phyloP scores from a whole-genome alignment of 371 early-diverging fungal genomes.

The Mucor saturninus region DNA sequence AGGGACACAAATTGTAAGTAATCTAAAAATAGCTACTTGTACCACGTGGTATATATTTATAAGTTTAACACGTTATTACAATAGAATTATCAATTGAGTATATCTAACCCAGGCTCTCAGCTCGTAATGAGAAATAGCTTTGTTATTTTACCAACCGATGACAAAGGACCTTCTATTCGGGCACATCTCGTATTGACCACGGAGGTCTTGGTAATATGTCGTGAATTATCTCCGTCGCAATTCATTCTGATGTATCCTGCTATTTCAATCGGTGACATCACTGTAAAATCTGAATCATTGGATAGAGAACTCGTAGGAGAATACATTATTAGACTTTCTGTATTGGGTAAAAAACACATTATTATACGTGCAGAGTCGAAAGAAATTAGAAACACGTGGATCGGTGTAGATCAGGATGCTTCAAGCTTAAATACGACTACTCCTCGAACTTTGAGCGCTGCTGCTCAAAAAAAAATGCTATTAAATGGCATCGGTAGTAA shows the following conservation, averaged over 20 bases:
- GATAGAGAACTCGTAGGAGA: constrained; percentile 33
- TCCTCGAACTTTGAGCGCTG: constrained; percentile 16
- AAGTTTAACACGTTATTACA: not conserved
- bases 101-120: constrained; percentile 18
- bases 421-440: not conserved
- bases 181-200: constrained; percentile 30
- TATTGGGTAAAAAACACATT: constrained; percentile 27
- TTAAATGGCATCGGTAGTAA: not conserved
- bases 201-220: constrained; percentile 26
- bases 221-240: constrained; percentile 12
- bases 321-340: constrained; percentile 24
- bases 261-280: constrained; percentile 24
- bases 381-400: constrained; percentile 36
- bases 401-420: constrained; percentile 24
- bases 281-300: constrained; percentile 20
- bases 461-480: constrained; percentile 24
- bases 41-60: constrained; percentile 10
- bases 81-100: constrained; percentile 31
- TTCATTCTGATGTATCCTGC: constrained; percentile 32
- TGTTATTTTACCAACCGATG: constrained; percentile 17
- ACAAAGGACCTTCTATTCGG: constrained; percentile 18
- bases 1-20: constrained; percentile 31
- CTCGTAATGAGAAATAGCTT: constrained; percentile 34
- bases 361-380: constrained; percentile 30
- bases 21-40: constrained; percentile 7